Evolutionary conservation across 345 rosid species (phyloP).

Genomic region (Triadica sebifera): DNA sequence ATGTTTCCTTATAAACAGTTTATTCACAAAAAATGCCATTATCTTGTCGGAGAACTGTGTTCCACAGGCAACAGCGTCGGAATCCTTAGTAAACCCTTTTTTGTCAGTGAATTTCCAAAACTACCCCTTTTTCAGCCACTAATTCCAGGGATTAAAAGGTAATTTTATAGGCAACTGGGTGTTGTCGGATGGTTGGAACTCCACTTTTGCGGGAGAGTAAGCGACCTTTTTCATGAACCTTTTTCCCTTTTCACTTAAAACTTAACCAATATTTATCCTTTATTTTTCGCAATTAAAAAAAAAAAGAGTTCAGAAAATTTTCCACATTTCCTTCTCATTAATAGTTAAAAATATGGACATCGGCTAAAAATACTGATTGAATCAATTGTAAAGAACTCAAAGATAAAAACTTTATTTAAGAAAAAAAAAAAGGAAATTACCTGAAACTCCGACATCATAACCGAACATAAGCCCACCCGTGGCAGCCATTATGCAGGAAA

Average conservation of each 20-base stretch:
- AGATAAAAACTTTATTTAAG: not conserved
- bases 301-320: not conserved
- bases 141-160: not conserved
- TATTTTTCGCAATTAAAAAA: not conserved
- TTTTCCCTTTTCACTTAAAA: not conserved
- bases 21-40: no score
- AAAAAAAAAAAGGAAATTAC: conserved; percentile 26
- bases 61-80: not conserved
- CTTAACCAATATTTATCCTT: not conserved
- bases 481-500: conserved; percentile 94
- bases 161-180: not conserved
- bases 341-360: no score
- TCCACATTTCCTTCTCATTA: not conserved
- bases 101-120: not conserved
- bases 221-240: not conserved
- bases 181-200: not conserved
- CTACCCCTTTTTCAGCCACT: not conserved
- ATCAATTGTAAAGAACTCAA: not conserved
- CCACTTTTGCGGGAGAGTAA: conserved; percentile 22
- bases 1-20: no score
- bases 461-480: conserved; percentile 99
- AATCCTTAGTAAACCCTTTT: not conserved
- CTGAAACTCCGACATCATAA: conserved; percentile 89
- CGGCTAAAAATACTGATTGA: not conserved
- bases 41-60: no score